Conservation (phyloP, 371 early-diverging fungal species). For the Dinochytrium kinnereticum region DNA sequence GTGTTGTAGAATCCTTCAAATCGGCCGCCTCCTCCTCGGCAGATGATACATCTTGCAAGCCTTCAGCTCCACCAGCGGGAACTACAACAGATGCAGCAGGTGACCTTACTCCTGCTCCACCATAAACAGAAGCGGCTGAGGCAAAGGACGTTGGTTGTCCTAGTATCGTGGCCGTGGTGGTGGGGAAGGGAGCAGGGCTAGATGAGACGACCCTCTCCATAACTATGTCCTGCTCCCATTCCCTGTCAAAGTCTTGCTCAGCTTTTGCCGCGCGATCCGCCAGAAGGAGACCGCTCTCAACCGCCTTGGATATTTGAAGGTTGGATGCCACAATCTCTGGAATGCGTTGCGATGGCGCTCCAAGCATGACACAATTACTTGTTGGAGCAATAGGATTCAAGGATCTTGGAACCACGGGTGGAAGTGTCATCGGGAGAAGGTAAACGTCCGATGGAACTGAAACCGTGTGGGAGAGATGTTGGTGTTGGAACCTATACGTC, state of each 20-base stretch:
- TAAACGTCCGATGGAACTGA: conserved; percentile 15
- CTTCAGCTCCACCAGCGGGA: too few relatives aligned
- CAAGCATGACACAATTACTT: background rate
- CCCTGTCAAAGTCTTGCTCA: background rate
- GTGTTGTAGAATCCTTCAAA: background rate
- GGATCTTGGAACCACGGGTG: background rate
- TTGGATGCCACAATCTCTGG: conserved; percentile 26
- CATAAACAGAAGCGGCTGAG: too few relatives aligned
- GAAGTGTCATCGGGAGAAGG: conserved; percentile 13
- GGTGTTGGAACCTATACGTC: conserved; percentile 26
- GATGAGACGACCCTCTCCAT: background rate
- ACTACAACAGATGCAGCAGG: too few relatives aligned
- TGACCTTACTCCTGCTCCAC: too few relatives aligned
- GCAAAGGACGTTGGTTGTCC: too few relatives aligned
- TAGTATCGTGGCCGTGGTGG: too few relatives aligned
- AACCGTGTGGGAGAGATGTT: conserved; percentile 24
- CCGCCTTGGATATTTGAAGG: conserved; percentile 6
- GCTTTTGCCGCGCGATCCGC: background rate
- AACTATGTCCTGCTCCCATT: background rate
- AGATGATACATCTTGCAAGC: too few relatives aligned
- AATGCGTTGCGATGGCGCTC: conserved; percentile 25
- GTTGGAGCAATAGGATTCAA: background rate
- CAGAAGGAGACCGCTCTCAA: conserved; percentile 10
- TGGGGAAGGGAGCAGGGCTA: background rate
- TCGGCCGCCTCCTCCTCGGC: too few relatives aligned